These are phyloP conservation scores for Rhododendron molle DNA, from an alignment of 148 eudicot species.

Conservation along the genomic window DNA sequence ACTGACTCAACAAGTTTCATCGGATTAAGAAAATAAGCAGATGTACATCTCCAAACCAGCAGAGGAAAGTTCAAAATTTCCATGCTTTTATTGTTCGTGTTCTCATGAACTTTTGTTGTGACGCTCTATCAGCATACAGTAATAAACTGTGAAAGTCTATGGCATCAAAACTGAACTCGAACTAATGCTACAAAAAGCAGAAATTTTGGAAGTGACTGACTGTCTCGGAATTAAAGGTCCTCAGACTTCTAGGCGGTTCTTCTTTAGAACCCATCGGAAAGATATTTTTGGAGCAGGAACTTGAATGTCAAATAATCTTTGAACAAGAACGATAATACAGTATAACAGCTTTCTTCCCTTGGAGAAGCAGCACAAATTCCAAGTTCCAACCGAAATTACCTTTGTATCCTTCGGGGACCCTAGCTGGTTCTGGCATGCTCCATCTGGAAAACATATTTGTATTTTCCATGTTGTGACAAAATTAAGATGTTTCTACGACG, in stretches of 20 bases:
- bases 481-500: slow-evolving; percentile 11
- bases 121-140: neutral
- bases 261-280: neutral
- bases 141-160: neutral
- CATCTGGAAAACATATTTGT: neutral
- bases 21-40: neutral
- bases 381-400: neutral
- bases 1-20: neutral
- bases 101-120: neutral
- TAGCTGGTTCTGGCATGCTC: neutral
- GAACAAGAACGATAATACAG: neutral
- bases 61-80: neutral
- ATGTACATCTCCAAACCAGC: neutral
- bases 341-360: neutral
- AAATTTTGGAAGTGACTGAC: neutral
- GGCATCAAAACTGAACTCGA: slow-evolving; percentile 3
- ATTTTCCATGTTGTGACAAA: neutral
- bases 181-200: neutral
- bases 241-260: no score
- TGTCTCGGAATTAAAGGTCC: neutral
- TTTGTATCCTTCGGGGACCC: neutral
- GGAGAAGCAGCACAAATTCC: neutral
- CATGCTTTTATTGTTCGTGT: neutral
- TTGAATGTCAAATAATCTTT: neutral
- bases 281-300: neutral